Percentiles rank a stretch among this genome's conserved stretches.
phyloP scores from a whole-genome alignment of 768 basidiomycete species.

The Auricularia sp. region DNA sequence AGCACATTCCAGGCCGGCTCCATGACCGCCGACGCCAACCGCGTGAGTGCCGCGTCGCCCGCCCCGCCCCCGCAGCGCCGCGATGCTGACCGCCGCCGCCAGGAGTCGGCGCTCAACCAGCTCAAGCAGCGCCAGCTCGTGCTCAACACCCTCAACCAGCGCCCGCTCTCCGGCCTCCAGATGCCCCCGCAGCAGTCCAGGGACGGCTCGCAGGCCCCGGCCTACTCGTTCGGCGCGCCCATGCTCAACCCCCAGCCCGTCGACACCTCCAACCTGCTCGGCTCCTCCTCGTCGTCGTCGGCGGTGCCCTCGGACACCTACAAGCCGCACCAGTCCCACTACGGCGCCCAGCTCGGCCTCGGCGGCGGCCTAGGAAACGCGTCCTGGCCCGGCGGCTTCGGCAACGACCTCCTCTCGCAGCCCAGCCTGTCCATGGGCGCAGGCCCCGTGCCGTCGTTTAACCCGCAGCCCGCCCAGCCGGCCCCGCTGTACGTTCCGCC shows the following conservation, averaged over 20 bases:
- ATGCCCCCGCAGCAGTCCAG: background rate
- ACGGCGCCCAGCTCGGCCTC: background rate
- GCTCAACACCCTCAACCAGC: background rate
- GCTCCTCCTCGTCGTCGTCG: background rate
- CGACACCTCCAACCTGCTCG: conserved; percentile 1
- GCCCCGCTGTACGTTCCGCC: background rate
- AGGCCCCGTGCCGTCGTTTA: background rate
- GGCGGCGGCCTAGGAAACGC: background rate
- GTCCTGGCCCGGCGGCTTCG: background rate
- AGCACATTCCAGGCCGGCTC: no score
- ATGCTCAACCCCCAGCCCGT: background rate
- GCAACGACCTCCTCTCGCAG: background rate
- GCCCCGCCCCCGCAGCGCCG: background rate
- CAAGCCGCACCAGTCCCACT: background rate
- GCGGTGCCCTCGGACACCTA: background rate
- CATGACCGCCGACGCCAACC: no score
- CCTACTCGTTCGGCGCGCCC: background rate
- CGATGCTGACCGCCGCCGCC: background rate
- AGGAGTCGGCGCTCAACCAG: background rate
- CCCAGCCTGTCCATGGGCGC: background rate
- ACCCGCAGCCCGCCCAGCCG: background rate
- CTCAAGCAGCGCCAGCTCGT: background rate
- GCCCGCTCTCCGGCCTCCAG: background rate
- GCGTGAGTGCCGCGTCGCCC: no score
- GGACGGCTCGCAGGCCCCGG: background rate